Evolutionary conservation across 768 basidiomycete genomes (phyloP), one percentile per base, ranked within the genome.

Genomic region (Lactarius tabidus): DNA sequence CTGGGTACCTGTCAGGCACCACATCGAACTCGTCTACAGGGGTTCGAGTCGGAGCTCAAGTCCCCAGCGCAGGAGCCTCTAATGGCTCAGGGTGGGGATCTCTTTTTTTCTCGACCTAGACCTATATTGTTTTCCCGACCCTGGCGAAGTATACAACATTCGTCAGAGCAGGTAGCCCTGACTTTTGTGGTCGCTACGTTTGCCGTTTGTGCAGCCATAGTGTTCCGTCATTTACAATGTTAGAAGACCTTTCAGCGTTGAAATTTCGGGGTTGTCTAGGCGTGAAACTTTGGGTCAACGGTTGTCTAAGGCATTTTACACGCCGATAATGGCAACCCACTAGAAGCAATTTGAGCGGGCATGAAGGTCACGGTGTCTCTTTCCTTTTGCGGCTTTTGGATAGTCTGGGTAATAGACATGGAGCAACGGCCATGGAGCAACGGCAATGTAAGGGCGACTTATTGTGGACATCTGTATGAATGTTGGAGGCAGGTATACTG

Each of bases 211-310:
- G 35, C 14, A 57, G 7, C 20, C n/a, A 9, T 61, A 28, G 52
- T 31, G 26, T 57, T 48, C 31, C 54, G 14, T 57, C 39, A 10
- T n/a, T 55, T 18, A 41, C 29, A 20, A 33, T 33, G 26, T 10
- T 48, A 45, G 59, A 59, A 39, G 45, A 55, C 28, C 20, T 31
- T 65, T 57, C 53, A 12, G 35, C 41, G 33, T 52, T 43, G 57
- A 43, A 54, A 20, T n/a, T 38, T 55, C 63, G 6, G 45, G 45
- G 28, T 26, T 41, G 29, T 35, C 43, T 29, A 36, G 39, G 31
- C 55, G 41, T 61, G 36, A 39, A 1, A 56, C 54, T 28, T 51
- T 51, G 45, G 23, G 45, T 48, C 23, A 48, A 48, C 23, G 48
- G 28, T 56, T 55, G 33, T 36, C 26, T 51, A 33, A 56, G 35